Evolutionary conservation across 164 flowering plant genomes (phyloP), one percentile per base, ranked within the genome.

Genomic region (Saururus chinensis): DNA sequence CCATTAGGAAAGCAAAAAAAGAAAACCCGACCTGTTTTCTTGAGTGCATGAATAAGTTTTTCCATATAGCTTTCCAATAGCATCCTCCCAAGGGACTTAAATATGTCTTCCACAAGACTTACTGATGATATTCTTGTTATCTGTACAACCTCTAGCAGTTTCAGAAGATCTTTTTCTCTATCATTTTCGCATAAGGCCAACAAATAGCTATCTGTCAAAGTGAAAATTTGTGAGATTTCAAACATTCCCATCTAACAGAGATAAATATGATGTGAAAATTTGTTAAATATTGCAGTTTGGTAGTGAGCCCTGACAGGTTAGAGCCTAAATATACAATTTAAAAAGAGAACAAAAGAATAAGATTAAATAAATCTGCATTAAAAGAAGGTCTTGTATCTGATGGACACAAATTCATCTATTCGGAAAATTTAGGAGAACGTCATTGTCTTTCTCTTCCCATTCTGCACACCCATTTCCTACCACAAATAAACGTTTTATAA

Each of bases 121-220:
- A 64, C 14, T 11, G 89, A 81, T 65, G 89, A 73, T 66, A 86
- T 55, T 64, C 71, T 78, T 9, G 80, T 77, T 63, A 92, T 70
- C 70, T 89, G 96, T 53, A 86, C 62, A 60, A 68, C 65, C 35
- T 86, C 82, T 65, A 90, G 67, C 61, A 88, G 61, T 60, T 69
- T 73, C 70, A 84, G 62, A 66, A 85, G 57, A 66, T 86, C 84
- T 62, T 76, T 51, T 69, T 72, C 61, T 68, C 75, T 77, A 70
- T 80, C 87, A 69, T 75, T 73, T 73, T 82, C 93, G 63, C 90
- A 82, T 24, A 89, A 74, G 22, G 97, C 97, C 57, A 82, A 55
- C 76, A 92, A 72, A 68, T 86, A 88, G 67, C 66, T 77, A 74
- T 72, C 97, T 88, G 89, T 73, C 73, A 72, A 61, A 25, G 49